phyloP scores from a whole-genome alignment of 2,329 filamentous ascomycete species.

The Beauveria scarabaeidicola region DNA sequence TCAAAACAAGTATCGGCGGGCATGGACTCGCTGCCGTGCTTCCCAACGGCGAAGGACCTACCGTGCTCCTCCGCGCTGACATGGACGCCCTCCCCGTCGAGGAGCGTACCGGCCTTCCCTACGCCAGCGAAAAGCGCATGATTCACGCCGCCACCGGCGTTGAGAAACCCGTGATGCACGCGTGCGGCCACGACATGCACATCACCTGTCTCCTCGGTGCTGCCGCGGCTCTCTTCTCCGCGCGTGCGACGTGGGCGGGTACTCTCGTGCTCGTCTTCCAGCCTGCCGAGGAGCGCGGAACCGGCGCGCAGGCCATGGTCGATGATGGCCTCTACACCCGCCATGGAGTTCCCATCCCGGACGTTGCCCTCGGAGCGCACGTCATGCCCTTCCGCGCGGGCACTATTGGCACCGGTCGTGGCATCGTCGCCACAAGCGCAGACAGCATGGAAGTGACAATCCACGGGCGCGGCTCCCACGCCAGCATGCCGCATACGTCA shows the following conservation, averaged over 20 bases:
- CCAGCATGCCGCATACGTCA: slow-evolving; percentile 28
- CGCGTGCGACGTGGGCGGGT: slow-evolving; percentile 46
- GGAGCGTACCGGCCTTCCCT: slow-evolving; percentile 46
- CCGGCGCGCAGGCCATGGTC: slow-evolving; percentile 42
- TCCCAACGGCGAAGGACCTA: slow-evolving; percentile 45
- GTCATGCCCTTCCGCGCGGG: slow-evolving; percentile 25
- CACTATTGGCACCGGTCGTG: slow-evolving; percentile 19
- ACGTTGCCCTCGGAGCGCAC: slow-evolving; percentile 30
- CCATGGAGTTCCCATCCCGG: slow-evolving; percentile 22
- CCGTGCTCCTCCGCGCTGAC: slow-evolving; percentile 51
- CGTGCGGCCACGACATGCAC: slow-evolving; percentile 61
- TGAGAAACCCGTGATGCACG: slow-evolving; percentile 55
- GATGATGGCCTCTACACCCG: slow-evolving; percentile 27
- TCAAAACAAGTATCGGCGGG: slow-evolving; percentile 43
- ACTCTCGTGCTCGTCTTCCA: slow-evolving; percentile 59
- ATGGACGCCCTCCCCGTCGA: slow-evolving; percentile 52
- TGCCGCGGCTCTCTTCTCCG: slow-evolving; percentile 37
- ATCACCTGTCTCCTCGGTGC: slow-evolving; percentile 49
- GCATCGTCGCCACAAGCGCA: slow-evolving; percentile 18
- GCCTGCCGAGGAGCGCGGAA: slow-evolving; percentile 56
- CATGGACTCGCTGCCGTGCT: slow-evolving; percentile 49
- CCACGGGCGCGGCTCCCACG: slow-evolving; percentile 35
- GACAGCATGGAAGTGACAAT: slow-evolving; percentile 24
- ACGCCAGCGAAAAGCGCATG: slow-evolving; percentile 39
- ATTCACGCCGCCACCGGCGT: slow-evolving; percentile 34